Evolutionary conservation across 2,329 filamentous ascomycete species (phyloP), one percentile per base, ranked within the genome.

Genomic region (Apiospora kogelbergensis): DNA sequence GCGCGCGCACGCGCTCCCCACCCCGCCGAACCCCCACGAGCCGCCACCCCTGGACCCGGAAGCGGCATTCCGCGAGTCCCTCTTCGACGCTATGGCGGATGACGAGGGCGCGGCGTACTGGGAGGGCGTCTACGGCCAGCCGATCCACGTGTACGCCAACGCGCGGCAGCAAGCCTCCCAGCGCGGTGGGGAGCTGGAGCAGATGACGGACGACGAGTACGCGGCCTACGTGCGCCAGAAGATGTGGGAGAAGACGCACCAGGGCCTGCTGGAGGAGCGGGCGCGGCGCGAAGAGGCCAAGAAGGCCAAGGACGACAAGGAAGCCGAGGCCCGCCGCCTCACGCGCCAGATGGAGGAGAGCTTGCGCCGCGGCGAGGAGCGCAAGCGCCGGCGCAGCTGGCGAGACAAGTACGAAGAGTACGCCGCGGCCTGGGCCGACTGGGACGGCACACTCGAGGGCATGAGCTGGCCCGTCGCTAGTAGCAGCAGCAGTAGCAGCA

Each of bases 241-340:
- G 80, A 98, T 99, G 96, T 99, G 94, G 91, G 95, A 98, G 84
- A 94, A 93, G 82, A 97, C 93, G 67, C 90, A 97, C 77, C 91
- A 95, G 72, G 93, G 95, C 26, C 82, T 97, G 67, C 79, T 95
- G 0, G 92, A 96, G 75, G 94, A 96, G 79, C 87, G 91, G 68
- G 90, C 89, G 68, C 82, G 86, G 60, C 83, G 88, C 68, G 86
- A 89, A 73, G 85, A 84, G 75, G 85, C 85, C 78, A 81, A 81
- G 70, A 82, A 84, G 68, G 81, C 83, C 57, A 79, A 80, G 41
- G 77, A 81, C 69, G 78, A 75, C 73, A 78, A 74, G 74, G 78
- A 73, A 69, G 77, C 77, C 72, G 81, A 83, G 78, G 78, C 77
- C 53, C 70, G 73, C 70, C 73, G 76, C 71, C 86, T 94, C 66